Evolutionary conservation across 2,329 filamentous ascomycete species (phyloP).

Genomic region (Fusarium sp.): DNA sequence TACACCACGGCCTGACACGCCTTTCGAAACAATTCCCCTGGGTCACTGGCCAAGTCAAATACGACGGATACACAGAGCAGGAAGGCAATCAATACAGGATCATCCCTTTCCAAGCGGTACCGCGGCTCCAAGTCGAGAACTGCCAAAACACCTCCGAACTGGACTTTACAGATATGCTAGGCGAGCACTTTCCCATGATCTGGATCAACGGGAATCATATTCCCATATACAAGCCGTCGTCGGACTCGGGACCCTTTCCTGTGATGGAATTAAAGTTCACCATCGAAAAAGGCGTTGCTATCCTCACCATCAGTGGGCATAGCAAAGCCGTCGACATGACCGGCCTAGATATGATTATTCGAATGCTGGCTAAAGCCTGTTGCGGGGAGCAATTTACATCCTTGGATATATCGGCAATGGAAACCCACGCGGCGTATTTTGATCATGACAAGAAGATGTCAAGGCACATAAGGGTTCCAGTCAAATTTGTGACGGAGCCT

Average conservation of each 20-base stretch:
- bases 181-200: neutral
- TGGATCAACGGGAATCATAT: neutral
- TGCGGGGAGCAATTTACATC: neutral
- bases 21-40: neutral
- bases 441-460: neutral
- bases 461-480: neutral
- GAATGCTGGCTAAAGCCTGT: neutral
- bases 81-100: neutral
- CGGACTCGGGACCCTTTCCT: neutral
- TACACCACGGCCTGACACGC: neutral
- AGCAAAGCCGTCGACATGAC: neutral
- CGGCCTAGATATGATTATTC: neutral
- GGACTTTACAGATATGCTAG: neutral
- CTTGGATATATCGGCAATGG: neutral
- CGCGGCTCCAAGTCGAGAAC: neutral
- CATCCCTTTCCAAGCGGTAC: neutral
- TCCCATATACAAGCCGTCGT: neutral
- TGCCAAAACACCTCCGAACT: neutral
- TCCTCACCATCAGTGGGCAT: neutral
- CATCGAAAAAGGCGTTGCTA: neutral
- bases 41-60: neutral
- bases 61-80: neutral
- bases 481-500: neutral
- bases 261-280: neutral
- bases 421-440: neutral